These are phyloP conservation scores for Botryotinia calthae DNA, from an alignment of 2,329 filamentous ascomycete genomes.

Conservation along the genomic window DNA sequence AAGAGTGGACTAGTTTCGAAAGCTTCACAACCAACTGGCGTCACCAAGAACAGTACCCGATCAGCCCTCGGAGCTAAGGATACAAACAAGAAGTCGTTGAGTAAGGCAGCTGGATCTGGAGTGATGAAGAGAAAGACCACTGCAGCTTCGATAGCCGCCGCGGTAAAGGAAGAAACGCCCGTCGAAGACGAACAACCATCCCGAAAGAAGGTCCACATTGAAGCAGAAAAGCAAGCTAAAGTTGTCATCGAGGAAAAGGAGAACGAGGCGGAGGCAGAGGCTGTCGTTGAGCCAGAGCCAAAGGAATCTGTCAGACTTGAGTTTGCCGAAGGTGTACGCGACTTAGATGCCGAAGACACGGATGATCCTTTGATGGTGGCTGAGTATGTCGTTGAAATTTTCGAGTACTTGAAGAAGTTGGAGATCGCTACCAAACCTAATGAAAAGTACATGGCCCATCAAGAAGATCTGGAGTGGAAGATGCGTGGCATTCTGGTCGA, in stretches of 20 bases:
- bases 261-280: slow-evolving; percentile 40
- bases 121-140: slow-evolving; percentile 70
- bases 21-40: slow-evolving; percentile 73
- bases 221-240: slow-evolving; percentile 49
- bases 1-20: slow-evolving; percentile 76
- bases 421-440: slow-evolving; percentile 82
- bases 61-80: slow-evolving; percentile 66
- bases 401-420: slow-evolving; percentile 87
- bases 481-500: slow-evolving; percentile 96
- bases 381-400: slow-evolving; percentile 95
- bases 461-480: slow-evolving; percentile 96
- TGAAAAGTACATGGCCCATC: slow-evolving; percentile 90
- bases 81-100: slow-evolving; percentile 61
- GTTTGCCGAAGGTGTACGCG: slow-evolving; percentile 48
- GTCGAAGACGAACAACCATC: slow-evolving; percentile 66
- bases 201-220: slow-evolving; percentile 62
- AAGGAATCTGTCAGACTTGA: slow-evolving; percentile 32
- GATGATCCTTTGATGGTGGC: slow-evolving; percentile 97
- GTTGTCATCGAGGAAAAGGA: slow-evolving; percentile 40
- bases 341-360: slow-evolving; percentile 82
- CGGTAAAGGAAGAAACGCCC: slow-evolving; percentile 58
- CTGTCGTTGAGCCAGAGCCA: slow-evolving; percentile 34
- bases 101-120: slow-evolving; percentile 74
- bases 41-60: slow-evolving; percentile 67
- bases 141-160: slow-evolving; percentile 49